These are phyloP conservation scores for Botryotinia calthae DNA, from an alignment of 2,329 filamentous ascomycete species.

Conservation along the genomic window DNA sequence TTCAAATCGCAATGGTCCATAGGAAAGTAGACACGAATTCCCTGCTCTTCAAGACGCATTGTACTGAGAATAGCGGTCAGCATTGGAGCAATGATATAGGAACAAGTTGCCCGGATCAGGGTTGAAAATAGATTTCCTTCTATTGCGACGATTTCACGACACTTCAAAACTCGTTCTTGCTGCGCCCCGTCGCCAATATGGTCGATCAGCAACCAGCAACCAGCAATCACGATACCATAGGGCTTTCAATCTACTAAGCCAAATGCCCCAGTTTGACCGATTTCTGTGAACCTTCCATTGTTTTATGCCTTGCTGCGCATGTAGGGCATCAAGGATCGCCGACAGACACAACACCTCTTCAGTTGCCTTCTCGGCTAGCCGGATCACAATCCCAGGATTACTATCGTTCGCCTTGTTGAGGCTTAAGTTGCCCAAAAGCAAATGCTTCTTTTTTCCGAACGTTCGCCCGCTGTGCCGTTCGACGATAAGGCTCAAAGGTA, in stretches of 20 bases:
- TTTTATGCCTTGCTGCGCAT: conserved; percentile 19
- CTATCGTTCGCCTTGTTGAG: conserved; percentile 17
- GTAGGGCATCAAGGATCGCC: not conserved
- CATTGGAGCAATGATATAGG: conserved; percentile 17
- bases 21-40: not conserved
- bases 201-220: not conserved
- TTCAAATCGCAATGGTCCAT: not conserved
- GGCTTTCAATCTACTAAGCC: not conserved
- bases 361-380: conserved; percentile 13
- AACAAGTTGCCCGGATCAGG: conserved; percentile 18
- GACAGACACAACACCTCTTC: conserved; percentile 8
- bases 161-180: not conserved
- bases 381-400: conserved; percentile 4
- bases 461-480: conserved; percentile 1
- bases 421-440: conserved; percentile 20
- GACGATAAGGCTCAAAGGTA: conserved; percentile 13
- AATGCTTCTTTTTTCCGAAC: not conserved
- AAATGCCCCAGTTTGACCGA: not conserved
- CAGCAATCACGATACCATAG: not conserved
- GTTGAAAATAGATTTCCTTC: conserved; percentile 14
- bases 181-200: not conserved
- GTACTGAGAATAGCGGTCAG: not conserved
- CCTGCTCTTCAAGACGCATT: not conserved
- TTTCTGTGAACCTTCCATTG: not conserved
- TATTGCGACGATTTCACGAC: not conserved